phyloP scores from a whole-genome alignment of 495 filamentous ascomycete species.

The Xylaria intraflava region DNA sequence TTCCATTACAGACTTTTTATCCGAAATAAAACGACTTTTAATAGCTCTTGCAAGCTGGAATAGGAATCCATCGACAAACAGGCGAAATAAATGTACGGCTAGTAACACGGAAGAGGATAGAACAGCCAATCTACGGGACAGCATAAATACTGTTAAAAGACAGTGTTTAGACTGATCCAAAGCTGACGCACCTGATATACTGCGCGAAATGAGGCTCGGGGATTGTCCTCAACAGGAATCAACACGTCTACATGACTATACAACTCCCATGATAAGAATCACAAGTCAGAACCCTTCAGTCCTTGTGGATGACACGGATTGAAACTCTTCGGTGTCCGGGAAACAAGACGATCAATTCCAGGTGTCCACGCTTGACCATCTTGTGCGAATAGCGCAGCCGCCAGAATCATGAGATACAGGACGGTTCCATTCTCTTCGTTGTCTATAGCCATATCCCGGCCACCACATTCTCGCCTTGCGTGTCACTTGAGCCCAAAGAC shows the following conservation, averaged over 20 bases:
- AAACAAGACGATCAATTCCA: constrained; percentile 28
- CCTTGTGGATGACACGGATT: constrained; percentile 23
- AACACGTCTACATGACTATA: constrained; percentile 50
- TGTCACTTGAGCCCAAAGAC: background rate
- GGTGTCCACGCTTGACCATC: constrained; percentile 40
- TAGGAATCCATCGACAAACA: constrained; percentile 51
- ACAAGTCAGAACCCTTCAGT: constrained; percentile 49
- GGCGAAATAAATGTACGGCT: constrained; percentile 54
- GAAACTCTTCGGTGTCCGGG: constrained; percentile 31
- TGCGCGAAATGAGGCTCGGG: constrained; percentile 52
- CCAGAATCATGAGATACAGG: constrained; percentile 22
- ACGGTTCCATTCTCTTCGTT: constrained; percentile 2
- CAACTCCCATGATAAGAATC: constrained; percentile 49
- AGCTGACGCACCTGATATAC: constrained; percentile 57
- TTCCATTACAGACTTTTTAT: background rate
- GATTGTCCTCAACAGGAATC: constrained; percentile 38
- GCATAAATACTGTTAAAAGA: constrained; percentile 44
- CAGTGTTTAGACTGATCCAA: constrained; percentile 47
- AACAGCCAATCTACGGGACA: constrained; percentile 46
- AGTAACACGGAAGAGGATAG: constrained; percentile 49
- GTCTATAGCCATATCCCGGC: background rate
- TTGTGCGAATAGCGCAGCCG: constrained; percentile 35
- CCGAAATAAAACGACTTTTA: constrained; percentile 26
- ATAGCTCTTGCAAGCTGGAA: constrained; percentile 51
- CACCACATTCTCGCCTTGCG: background rate